Evolutionary conservation across 1,284 basidiomycete genomes (phyloP).

Genomic region (Hemileia vastatrix): DNA sequence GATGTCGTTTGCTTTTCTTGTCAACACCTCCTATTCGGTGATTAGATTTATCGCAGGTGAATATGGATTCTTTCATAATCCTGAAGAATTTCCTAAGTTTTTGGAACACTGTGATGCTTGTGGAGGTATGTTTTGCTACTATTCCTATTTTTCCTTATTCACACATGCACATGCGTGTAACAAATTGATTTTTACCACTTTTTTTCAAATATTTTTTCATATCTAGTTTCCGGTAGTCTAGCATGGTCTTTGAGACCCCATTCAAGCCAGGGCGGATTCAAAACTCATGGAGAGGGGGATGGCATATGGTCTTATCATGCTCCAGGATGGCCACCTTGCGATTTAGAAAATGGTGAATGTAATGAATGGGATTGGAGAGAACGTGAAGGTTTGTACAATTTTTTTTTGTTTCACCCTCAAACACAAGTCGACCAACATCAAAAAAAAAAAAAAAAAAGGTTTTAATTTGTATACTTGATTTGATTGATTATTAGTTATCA

Average conservation of each 20-base stretch:
- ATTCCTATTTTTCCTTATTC: neutral
- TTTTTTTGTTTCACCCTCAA: neutral
- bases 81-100: slow-evolving; percentile 30
- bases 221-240: slow-evolving; percentile 24
- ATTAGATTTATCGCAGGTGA: slow-evolving; percentile 39
- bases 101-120: slow-evolving; percentile 20
- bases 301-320: slow-evolving; percentile 37
- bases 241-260: slow-evolving; percentile 40
- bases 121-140: neutral
- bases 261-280: slow-evolving; percentile 37
- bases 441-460: neutral
- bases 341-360: neutral
- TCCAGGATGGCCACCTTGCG: slow-evolving; percentile 18
- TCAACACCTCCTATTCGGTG: too few relatives aligned
- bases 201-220: slow-evolving; percentile 13
- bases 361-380: slow-evolving; percentile 22
- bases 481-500: slow-evolving; percentile 4
- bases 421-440: neutral
- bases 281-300: slow-evolving; percentile 38
- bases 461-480: neutral
- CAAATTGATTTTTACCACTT: slow-evolving; percentile 5
- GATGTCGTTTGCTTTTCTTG: too few relatives aligned
- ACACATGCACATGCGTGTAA: neutral
- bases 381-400: neutral
- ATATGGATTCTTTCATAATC: slow-evolving; percentile 35